Conservation (phyloP, 805 yeast genomes). For the Brettanomyces bruxellensis region DNA sequence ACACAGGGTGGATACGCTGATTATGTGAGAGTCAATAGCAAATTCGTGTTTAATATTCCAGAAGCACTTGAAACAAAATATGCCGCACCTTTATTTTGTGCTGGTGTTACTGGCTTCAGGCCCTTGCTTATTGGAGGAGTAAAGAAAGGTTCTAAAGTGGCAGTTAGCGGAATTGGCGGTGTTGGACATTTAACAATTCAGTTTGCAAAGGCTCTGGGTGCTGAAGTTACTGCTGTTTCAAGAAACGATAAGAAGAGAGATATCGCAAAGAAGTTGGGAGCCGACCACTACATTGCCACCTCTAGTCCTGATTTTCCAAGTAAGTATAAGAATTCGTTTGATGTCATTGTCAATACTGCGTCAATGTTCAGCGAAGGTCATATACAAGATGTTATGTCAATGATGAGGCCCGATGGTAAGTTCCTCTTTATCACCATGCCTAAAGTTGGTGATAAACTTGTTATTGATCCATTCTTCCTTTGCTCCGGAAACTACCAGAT, state of each 20-base stretch:
- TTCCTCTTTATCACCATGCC: slow-evolving; percentile 22
- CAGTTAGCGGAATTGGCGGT: slow-evolving; percentile 40
- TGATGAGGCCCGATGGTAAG: slow-evolving; percentile 26
- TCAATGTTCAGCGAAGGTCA: slow-evolving; percentile 28
- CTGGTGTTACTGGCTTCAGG: slow-evolving; percentile 47
- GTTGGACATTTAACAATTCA: slow-evolving; percentile 38
- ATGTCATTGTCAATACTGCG: slow-evolving; percentile 42
- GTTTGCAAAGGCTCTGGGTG: slow-evolving; percentile 53
- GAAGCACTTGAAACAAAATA: slow-evolving; percentile 29
- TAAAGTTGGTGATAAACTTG: slow-evolving; percentile 27
- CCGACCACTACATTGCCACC: slow-evolving; percentile 46
- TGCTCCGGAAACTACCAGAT: slow-evolving; percentile 23
- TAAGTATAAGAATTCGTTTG: slow-evolving; percentile 28
- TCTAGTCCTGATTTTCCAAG: slow-evolving; percentile 35
- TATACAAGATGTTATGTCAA: slow-evolving; percentile 16
- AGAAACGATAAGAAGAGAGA: slow-evolving; percentile 39
- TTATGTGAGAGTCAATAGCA: slow-evolving; percentile 34
- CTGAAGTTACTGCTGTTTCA: slow-evolving; percentile 49
- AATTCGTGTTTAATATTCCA: slow-evolving; percentile 41
- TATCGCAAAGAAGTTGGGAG: slow-evolving; percentile 43
- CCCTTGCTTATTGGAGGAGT: slow-evolving; percentile 34
- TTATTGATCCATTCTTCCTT: slow-evolving; percentile 26
- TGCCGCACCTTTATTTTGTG: slow-evolving; percentile 50
- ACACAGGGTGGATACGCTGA: slow-evolving; percentile 45
- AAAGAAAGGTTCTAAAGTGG: slow-evolving; percentile 42